Evolutionary conservation across 225 moss, liverwort and hornwort genomes (phyloP).

Genomic region (Thuidium tamariscinum): DNA sequence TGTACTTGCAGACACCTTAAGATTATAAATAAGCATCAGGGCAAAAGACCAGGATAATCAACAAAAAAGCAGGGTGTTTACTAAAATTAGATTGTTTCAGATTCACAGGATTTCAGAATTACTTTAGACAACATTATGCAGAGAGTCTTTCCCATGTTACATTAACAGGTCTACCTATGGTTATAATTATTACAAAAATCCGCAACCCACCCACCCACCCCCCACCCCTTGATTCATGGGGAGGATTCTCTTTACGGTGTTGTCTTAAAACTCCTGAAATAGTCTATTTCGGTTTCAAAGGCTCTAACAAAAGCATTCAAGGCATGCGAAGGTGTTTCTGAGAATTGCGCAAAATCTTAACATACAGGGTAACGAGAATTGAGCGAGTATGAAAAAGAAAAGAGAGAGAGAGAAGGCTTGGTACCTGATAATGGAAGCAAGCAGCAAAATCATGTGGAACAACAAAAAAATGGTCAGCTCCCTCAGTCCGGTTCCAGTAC

Average conservation of each 20-base stretch:
- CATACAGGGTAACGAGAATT: not conserved
- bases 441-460: slow-evolving; percentile 87
- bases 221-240: not conserved
- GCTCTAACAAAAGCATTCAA: not conserved
- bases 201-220: no score
- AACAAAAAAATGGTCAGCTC: slow-evolving; percentile 83
- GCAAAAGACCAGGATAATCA: not conserved
- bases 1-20: not conserved
- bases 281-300: not conserved
- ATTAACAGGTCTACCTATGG: not conserved
- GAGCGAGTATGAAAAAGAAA: not conserved
- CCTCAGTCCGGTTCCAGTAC: slow-evolving; percentile 85
- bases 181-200: not conserved
- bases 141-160: not conserved
- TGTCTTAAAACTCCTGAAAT: not conserved
- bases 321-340: not conserved
- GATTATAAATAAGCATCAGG: not conserved
- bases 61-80: not conserved
- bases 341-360: not conserved
- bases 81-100: not conserved
- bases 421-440: slow-evolving; percentile 92
- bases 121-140: not conserved
- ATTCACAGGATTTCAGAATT: no score
- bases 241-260: not conserved
- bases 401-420: not conserved